Evolutionary conservation across 2,329 filamentous ascomycete genomes (phyloP), one percentile per base, ranked within the genome.

Genomic region (Chrysoporthe puriensis): DNA sequence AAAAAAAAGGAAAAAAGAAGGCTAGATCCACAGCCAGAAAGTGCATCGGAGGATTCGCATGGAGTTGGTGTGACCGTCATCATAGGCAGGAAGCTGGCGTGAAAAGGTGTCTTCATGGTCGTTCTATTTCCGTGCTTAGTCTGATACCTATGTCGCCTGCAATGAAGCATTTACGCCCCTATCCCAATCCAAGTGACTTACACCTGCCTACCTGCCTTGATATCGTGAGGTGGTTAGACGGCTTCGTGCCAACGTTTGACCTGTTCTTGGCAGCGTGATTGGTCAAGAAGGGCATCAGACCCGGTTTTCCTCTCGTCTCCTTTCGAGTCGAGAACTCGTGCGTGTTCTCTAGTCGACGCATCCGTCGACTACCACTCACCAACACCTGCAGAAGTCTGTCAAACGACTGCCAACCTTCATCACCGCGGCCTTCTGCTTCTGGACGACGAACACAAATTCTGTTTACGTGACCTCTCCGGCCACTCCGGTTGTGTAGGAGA

Each of bases 41-140:
- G 40, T 34, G 11, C 36, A 42, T 58, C 58, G 26, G 46, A 36
- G 43, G 42, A 34, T 64, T 58, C 54, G 63, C 54, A 64, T 64
- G 63, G 63, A 64, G 63, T 64, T 64, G 32, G 52, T 46, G 50
- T 14, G 40, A 44, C 40, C 32, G 40, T 57, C 42, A 59, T 64
- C 18, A 21, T 64, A 26, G 43, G 52, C 52, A 58, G 54, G 60
- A 62, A n/a, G n/a, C 43, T 50, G 63, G 63, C 63, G 54, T 43
- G 42, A n/a, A 57, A 44, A n/a, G 18, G 21, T 36, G 40, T 36
- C 36, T 42, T 54, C 9, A 58, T 64, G 21, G 16, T 5, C 40
- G 32, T 40, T 57, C 21, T 64, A 13, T 46, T 26, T 48, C 34
- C 3, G 32, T 64, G 63, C 42, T 59, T 18, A 36, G 16, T 40